A percentile compares a stretch with the other conserved stretches of the same genome.
These are phyloP conservation scores for Lotmaria passim DNA, from an alignment of 208 protist species.

Conservation along the genomic window DNA sequence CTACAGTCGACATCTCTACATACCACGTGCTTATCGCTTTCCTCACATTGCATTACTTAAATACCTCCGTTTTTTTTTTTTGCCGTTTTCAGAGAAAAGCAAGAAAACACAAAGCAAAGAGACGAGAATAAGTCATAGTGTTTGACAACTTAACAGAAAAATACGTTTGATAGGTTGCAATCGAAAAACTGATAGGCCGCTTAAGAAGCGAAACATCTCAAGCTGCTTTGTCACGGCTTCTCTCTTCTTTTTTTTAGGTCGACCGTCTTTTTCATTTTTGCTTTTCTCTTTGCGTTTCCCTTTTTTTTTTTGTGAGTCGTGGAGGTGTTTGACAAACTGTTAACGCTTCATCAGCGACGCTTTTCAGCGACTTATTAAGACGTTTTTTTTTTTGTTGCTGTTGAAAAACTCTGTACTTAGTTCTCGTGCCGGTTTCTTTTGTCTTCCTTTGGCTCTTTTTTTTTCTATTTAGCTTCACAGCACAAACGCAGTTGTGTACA, in stretches of 20 bases:
- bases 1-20: background rate
- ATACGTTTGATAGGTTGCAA: too few species aligned
- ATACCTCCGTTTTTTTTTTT: too few species aligned
- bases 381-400: background rate
- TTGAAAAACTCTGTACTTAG: background rate
- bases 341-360: background rate
- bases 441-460: background rate
- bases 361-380: background rate
- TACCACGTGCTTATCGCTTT: background rate
- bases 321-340: background rate
- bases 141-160: conserved; percentile 3
- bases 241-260: conserved; percentile 5
- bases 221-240: background rate
- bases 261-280: too few species aligned
- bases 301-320: too few species aligned
- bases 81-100: too few species aligned
- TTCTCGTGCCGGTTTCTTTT: background rate
- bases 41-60: background rate
- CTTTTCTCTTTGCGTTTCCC: conserved; percentile 1
- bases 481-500: conserved; percentile 1
- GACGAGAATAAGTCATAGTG: background rate
- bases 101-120: background rate
- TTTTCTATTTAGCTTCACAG: background rate
- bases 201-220: conserved; percentile 1
- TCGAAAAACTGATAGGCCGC: too few species aligned